These are phyloP conservation scores for Cutaneotrichosporon sp. DNA, from an alignment of 1,284 basidiomycete species.

Conservation along the genomic window DNA sequence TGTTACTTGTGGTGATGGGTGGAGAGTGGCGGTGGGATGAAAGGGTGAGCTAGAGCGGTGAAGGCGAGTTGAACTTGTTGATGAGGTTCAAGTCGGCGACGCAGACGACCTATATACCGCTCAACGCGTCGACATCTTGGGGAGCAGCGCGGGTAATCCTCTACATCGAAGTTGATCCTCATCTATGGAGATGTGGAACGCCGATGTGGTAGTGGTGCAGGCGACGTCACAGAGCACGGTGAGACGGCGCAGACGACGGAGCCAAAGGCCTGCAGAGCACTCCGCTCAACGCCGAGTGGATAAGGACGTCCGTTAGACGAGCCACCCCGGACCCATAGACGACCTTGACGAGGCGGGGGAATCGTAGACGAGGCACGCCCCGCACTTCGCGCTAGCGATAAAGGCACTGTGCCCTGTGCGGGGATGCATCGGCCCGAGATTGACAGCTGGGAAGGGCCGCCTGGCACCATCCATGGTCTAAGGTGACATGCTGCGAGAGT, in stretches of 20 bases:
- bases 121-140: background rate
- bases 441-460: background rate
- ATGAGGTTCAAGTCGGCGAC: background rate
- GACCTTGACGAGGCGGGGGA: background rate
- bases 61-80: background rate
- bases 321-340: background rate
- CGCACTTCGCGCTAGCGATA: no score
- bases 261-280: background rate
- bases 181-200: background rate
- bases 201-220: background rate
- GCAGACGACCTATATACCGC: background rate
- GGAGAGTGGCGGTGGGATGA: background rate
- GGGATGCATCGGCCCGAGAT: background rate
- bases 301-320: constrained; percentile 2
- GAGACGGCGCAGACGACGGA: background rate
- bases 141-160: background rate
- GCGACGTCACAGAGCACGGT: background rate
- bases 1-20: background rate
- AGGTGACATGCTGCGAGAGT: no score
- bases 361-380: background rate
- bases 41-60: background rate
- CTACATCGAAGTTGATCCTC: background rate
- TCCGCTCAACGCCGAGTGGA: background rate
- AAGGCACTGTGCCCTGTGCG: background rate
- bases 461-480: no score